Evolutionary conservation across 768 basidiomycete species (phyloP).

Genomic region (Kwoniella sp.): DNA sequence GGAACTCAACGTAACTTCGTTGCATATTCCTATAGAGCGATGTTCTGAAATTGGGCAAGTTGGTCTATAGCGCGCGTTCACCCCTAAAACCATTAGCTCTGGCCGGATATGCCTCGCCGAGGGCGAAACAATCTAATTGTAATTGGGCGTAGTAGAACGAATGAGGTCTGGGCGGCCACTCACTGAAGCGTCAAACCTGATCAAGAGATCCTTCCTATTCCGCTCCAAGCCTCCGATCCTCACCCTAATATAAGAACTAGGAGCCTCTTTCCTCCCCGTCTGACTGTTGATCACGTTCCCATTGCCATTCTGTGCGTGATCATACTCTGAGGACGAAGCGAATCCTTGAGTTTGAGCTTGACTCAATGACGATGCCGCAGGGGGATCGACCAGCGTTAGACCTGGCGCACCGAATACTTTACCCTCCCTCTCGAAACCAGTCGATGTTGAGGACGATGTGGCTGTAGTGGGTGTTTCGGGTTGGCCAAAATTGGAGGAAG

Average conservation of each 20-base stretch:
- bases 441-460: slow-evolving; percentile 8
- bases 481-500: background rate
- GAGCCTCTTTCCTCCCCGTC: slow-evolving; percentile 18
- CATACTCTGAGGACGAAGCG: background rate
- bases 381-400: slow-evolving; percentile 26
- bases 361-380: slow-evolving; percentile 5
- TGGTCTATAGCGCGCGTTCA: slow-evolving; percentile 68
- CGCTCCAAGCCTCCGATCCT: slow-evolving; percentile 88
- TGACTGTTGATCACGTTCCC: background rate
- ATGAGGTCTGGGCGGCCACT: slow-evolving; percentile 37
- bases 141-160: background rate
- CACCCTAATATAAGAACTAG: slow-evolving; percentile 70
- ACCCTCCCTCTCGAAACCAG: slow-evolving; percentile 29
- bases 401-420: slow-evolving; percentile 48
- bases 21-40: slow-evolving; percentile 81
- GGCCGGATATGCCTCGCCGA: no score
- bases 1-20: slow-evolving; percentile 91
- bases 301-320: background rate
- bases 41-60: slow-evolving; percentile 72
- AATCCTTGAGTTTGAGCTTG: background rate
- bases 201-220: slow-evolving; percentile 89
- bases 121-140: no score
- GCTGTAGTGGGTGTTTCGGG: background rate
- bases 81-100: no score
- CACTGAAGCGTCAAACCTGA: slow-evolving; percentile 94